Evolutionary conservation across 768 basidiomycete genomes (phyloP).

Genomic region (Mycena latifolia): DNA sequence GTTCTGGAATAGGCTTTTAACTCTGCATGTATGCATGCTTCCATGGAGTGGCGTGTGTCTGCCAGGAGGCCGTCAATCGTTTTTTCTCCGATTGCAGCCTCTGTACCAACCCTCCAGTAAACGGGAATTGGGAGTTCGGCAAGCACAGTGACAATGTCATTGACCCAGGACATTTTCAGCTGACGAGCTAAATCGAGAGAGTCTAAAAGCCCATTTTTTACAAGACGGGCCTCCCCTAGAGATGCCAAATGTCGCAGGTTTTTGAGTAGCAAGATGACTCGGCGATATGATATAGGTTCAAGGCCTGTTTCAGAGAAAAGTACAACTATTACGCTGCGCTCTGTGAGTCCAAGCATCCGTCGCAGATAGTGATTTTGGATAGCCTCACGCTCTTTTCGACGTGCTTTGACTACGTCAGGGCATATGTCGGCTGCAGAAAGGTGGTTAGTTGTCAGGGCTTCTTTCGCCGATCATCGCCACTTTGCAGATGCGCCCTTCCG

Average conservation of each 20-base stretch:
- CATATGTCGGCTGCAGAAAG: background rate
- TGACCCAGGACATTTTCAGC: slow-evolving; percentile 1
- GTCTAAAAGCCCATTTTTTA: too few relatives aligned
- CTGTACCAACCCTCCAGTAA: background rate
- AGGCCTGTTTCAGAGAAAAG: too few relatives aligned
- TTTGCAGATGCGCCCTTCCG: too few relatives aligned
- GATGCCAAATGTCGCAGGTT: too few relatives aligned
- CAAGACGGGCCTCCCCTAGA: too few relatives aligned
- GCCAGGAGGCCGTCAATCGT: too few relatives aligned
- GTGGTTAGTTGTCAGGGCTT: too few relatives aligned
- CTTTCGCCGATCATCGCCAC: too few relatives aligned
- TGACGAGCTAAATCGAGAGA: too few relatives aligned
- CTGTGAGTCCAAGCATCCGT: slow-evolving; percentile 7
- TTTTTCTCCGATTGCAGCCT: too few relatives aligned
- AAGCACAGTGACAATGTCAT: slow-evolving; percentile 4
- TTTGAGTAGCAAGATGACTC: too few relatives aligned
- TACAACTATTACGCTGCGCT: background rate
- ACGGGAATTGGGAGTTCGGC: slow-evolving; percentile 4
- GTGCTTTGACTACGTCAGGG: slow-evolving; percentile 12
- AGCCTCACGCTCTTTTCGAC: slow-evolving; percentile 2
- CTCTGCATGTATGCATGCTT: slow-evolving; percentile 7
- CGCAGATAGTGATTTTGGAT: slow-evolving; percentile 19
- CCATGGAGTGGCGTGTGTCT: background rate
- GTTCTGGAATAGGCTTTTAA: slow-evolving; percentile 8
- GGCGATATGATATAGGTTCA: too few relatives aligned